Base-by-base conservation (phyloP, 78 protist genomes). In the Planoprotostelium fungivorum region DNA sequence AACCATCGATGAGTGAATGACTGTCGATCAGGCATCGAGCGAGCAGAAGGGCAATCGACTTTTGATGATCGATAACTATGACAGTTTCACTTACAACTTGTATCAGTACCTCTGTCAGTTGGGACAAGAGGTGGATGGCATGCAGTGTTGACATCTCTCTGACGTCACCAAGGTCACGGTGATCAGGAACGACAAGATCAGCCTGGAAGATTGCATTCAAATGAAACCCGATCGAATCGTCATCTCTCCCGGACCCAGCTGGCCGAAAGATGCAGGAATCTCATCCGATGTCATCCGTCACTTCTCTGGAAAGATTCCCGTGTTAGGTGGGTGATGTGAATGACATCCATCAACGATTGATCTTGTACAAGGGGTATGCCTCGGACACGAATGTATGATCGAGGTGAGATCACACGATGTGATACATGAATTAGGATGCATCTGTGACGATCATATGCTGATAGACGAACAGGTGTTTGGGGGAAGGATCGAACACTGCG, bases 31-130 rank as follows among this genome's bases (percentile, higher is more conserved):
- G n/a, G n/a, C n/a, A n/a, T n/a, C n/a, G n/a, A n/a, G n/a, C n/a
- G 31, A 51, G 73, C 16, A 16, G 87, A 16, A 85, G 87, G 37
- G 37, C 5, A 37, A 37, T 5, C 5, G 87, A 16, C 5, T 89
- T 51, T 38, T 92, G 90, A 0, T 93, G 92, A 87, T 93, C 36
- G 95, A 93, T 84, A 93, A 93, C 85, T 93, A 93, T 90, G 95
- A 93, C 85, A 88, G 91, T 85, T 93, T 93, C 89, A 93, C 95
- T 1, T 93, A 84, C 38, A 93, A 93, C 88, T 34, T 93, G 34
- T 93, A 93, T 37, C 93, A 93, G 86, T 93, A 90, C 88, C 83
- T 93, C 31, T 31, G 90, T 0, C 37, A 90, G 83, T 36, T 83
- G 28, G 95, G 95, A 1, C 91, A 88, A 23, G 84, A 90, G 29